phyloP scores from a whole-genome alignment of 2,329 filamentous ascomycete species.

The Cadophora sp. region DNA sequence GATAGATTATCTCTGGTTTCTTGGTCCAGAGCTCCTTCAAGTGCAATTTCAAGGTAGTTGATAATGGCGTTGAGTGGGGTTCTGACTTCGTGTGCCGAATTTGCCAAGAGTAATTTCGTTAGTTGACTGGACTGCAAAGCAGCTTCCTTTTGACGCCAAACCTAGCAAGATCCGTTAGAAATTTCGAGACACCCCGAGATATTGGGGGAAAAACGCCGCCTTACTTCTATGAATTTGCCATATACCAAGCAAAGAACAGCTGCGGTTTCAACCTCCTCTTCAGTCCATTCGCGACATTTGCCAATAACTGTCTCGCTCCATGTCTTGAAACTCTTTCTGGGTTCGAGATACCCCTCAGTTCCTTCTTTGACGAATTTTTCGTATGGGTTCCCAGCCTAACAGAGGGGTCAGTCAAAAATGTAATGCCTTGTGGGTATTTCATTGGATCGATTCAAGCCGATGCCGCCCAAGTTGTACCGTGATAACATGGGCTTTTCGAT shows the following conservation, averaged over 20 bases:
- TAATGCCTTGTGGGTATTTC: not conserved
- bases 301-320: constrained; percentile 85
- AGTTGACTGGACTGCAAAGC: constrained; percentile 83
- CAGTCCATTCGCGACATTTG: constrained; percentile 86
- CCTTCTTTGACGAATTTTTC: constrained; percentile 78
- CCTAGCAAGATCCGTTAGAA: constrained; percentile 65
- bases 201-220: constrained; percentile 53
- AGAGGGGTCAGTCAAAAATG: not conserved
- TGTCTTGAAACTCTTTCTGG: constrained; percentile 77
- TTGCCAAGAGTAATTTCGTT: constrained; percentile 79
- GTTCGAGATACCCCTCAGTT: constrained; percentile 77
- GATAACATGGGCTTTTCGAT: no score
- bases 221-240: constrained; percentile 85
- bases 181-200: no score
- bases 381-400: constrained; percentile 82
- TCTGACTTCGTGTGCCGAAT: constrained; percentile 90
- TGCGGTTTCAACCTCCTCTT: constrained; percentile 88
- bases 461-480: no score
- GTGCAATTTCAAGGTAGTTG: constrained; percentile 89
- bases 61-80: constrained; percentile 93
- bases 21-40: constrained; percentile 79
- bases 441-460: no score
- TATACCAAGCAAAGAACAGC: constrained; percentile 89
- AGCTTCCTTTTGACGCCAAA: constrained; percentile 90
- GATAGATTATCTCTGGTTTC: constrained; percentile 86